These are phyloP conservation scores for Auriculariales sp. DNA, from an alignment of 768 basidiomycete species.

Conservation along the genomic window DNA sequence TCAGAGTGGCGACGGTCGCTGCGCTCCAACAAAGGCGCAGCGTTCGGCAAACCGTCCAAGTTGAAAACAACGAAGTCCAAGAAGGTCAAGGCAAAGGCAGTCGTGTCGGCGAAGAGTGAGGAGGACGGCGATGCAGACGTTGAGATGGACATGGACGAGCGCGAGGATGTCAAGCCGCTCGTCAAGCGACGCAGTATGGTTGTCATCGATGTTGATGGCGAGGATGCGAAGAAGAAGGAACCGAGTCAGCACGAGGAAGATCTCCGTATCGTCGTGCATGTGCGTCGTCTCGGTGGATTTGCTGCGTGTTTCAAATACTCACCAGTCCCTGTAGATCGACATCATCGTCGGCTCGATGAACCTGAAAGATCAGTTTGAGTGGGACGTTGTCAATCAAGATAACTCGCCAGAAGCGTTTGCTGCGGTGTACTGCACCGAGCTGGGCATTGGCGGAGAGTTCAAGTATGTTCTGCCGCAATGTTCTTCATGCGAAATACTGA, in stretches of 20 bases:
- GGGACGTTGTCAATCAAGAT: slow-evolving; percentile 74
- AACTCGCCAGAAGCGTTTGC: slow-evolving; percentile 91
- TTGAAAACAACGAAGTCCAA: slow-evolving; percentile 19
- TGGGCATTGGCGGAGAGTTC: slow-evolving; percentile 88
- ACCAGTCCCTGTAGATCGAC: slow-evolving; percentile 49
- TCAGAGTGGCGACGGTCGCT: slow-evolving; percentile 51
- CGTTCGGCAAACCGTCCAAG: too few species aligned
- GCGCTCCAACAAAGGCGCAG: slow-evolving; percentile 21
- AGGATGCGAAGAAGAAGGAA: slow-evolving; percentile 32
- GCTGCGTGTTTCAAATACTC: background rate
- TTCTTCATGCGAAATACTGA: background rate
- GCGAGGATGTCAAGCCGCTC: slow-evolving; percentile 10
- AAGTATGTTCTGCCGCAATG: slow-evolving; percentile 29
- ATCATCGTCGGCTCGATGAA: slow-evolving; percentile 88
- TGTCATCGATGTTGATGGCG: slow-evolving; percentile 12
- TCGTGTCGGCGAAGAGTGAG: slow-evolving; percentile 12
- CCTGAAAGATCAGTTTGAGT: slow-evolving; percentile 93
- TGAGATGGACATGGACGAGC: slow-evolving; percentile 14
- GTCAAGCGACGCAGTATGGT: slow-evolving; percentile 11
- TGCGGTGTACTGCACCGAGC: slow-evolving; percentile 67
- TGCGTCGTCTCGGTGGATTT: slow-evolving; percentile 19
- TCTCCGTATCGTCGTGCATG: slow-evolving; percentile 80
- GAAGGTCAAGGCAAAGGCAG: slow-evolving; percentile 22
- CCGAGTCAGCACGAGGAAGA: slow-evolving; percentile 49
- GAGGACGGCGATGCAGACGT: slow-evolving; percentile 15